phyloP scores from a whole-genome alignment of 2,329 filamentous ascomycete species.

The Curvularia hawaiiensis region DNA sequence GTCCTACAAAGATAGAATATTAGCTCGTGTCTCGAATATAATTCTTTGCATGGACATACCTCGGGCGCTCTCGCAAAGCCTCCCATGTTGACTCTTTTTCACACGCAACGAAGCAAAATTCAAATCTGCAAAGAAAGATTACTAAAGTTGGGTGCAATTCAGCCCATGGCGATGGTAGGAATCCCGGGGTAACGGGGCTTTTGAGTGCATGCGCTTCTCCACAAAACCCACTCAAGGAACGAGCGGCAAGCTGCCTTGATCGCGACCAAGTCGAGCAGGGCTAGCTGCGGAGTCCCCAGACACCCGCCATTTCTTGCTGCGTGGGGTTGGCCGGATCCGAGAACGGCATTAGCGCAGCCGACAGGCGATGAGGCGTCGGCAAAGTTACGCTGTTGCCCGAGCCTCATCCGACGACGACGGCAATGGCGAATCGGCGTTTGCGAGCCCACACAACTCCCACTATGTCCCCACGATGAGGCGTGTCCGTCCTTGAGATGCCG shows the following conservation, averaged over 20 bases:
- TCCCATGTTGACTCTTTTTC: conserved; percentile 29
- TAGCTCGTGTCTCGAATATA: not conserved
- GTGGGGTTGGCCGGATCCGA: conserved; percentile 17
- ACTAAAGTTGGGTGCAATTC: not conserved
- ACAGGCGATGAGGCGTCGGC: conserved; percentile 4
- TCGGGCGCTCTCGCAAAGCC: conserved; percentile 56
- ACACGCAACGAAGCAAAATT: not conserved
- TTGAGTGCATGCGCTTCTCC: conserved; percentile 28
- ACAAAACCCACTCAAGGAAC: conserved; percentile 23
- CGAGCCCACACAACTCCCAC: not conserved
- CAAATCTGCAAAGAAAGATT: not conserved
- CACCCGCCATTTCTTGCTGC: conserved; percentile 17
- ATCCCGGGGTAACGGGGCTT: conserved; percentile 29
- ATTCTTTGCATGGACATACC: not conserved
- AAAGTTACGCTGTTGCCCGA: not conserved
- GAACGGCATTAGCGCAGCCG: conserved; percentile 8
- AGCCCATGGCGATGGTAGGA: conserved; percentile 2
- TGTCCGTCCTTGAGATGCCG: not conserved
- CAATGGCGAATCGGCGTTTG: conserved; percentile 16
- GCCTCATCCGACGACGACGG: conserved; percentile 6
- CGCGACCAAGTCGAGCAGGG: conserved; percentile 16
- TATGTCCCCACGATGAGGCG: not conserved
- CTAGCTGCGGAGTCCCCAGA: conserved; percentile 27
- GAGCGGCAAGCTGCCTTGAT: conserved; percentile 12
- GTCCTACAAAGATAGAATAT: conserved; percentile 37